Evolutionary conservation across 805 yeast genomes (phyloP).

Genomic region (Candida awuae): DNA sequence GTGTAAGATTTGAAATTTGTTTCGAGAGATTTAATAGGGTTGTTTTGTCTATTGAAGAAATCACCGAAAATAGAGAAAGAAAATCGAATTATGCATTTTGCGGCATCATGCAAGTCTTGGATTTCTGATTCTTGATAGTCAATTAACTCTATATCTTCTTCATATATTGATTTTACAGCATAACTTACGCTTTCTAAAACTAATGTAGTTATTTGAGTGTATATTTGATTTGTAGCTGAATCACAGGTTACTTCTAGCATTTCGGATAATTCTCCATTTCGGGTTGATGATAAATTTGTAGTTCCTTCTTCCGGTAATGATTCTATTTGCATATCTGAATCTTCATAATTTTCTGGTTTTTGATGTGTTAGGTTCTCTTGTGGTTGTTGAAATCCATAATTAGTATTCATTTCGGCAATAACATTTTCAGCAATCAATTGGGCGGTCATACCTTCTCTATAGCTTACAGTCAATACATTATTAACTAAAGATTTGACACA

Average conservation of each 20-base stretch:
- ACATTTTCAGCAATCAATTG: conserved; percentile 35
- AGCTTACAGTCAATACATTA: conserved; percentile 55
- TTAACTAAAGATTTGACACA: conserved; percentile 71
- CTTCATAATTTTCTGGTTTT: conserved; percentile 4
- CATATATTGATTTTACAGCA: conserved; percentile 48
- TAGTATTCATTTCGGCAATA: conserved; percentile 25
- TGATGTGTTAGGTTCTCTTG: neutral
- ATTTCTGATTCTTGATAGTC: conserved; percentile 37
- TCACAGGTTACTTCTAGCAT: too few species aligned
- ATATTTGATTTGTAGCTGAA: conserved; percentile 16
- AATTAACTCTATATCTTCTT: conserved; percentile 45
- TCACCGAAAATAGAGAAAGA: conserved; percentile 53
- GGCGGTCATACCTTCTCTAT: conserved; percentile 37
- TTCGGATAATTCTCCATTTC: too few species aligned
- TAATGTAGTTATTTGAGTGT: conserved; percentile 34
- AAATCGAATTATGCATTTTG: conserved; percentile 35
- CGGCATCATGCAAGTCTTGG: conserved; percentile 34
- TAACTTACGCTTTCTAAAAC: conserved; percentile 40
- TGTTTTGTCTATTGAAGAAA: conserved; percentile 28
- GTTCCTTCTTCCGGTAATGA: neutral
- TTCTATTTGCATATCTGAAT: conserved; percentile 14
- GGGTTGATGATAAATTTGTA: neutral
- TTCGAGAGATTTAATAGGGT: conserved; percentile 18
- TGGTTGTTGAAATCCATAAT: neutral
- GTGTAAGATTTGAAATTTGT: conserved; percentile 14